Evolutionary conservation across 805 yeast species (phyloP).

Genomic region (Ogataea trehalophila): DNA sequence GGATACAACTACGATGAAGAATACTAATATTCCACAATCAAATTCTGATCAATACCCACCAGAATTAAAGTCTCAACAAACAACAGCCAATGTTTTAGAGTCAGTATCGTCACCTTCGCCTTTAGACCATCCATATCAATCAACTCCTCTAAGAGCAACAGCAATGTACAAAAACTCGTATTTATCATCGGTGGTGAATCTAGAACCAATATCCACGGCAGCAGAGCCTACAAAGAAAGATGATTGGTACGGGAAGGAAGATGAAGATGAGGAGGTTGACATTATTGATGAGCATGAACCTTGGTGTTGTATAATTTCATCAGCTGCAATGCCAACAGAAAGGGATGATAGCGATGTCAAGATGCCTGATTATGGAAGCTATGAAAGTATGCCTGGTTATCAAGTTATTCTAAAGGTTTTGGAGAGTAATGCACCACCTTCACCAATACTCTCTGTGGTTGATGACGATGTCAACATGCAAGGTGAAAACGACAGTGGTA

Average conservation of each 20-base stretch:
- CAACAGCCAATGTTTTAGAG: constrained; percentile 3
- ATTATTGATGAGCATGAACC: constrained; percentile 31
- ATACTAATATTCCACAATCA: constrained; percentile 12
- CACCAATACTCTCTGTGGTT: no score
- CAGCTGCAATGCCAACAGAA: not conserved
- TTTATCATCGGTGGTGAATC: no score
- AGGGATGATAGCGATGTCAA: constrained; percentile 10
- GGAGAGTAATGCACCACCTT: constrained; percentile 1
- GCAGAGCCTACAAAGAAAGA: no score
- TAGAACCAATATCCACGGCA: no score
- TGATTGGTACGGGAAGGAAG: constrained; percentile 1
- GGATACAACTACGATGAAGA: not conserved
- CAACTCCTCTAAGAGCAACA: not conserved
- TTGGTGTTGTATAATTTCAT: constrained; percentile 32
- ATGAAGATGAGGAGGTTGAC: constrained; percentile 22
- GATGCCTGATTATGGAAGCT: constrained; percentile 6
- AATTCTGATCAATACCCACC: constrained; percentile 28
- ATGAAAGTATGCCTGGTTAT: constrained; percentile 11
- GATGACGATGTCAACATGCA: not conserved
- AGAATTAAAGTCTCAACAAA: constrained; percentile 5
- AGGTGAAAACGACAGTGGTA: not conserved
- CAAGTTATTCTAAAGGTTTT: constrained; percentile 12
- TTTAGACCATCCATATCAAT: not conserved
- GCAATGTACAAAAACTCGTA: not conserved
- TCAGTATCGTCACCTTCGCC: not conserved